These are phyloP conservation scores for Clitoria ternatea DNA, from an alignment of 306 rosid species.

Conservation along the genomic window DNA sequence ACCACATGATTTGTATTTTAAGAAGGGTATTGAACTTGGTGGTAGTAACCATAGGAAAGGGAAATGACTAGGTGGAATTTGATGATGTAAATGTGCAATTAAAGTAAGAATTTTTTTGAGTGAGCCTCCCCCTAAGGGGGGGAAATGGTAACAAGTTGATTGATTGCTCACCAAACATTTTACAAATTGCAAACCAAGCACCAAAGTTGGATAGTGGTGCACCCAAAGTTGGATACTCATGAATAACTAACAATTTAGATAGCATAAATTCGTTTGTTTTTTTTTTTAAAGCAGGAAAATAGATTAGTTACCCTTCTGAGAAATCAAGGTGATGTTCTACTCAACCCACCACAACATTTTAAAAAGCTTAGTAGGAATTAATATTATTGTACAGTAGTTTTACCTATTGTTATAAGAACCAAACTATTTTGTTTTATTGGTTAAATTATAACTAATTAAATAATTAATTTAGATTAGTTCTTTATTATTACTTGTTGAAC, in stretches of 20 bases:
- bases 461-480: too few species aligned
- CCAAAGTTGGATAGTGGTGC: background rate
- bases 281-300: background rate
- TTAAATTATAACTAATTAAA: too few species aligned
- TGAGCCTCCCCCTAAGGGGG: background rate
- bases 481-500: too few species aligned
- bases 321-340: constrained; percentile 17
- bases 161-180: background rate
- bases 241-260: background rate
- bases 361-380: constrained; percentile 20
- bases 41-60: background rate
- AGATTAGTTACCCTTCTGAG: background rate
- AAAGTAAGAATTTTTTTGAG: background rate
- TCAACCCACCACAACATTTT: constrained; percentile 12
- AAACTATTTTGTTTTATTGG: too few species aligned
- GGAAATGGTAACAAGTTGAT: background rate
- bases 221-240: too few species aligned
- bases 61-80: background rate
- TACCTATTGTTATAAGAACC: too few species aligned
- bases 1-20: background rate
- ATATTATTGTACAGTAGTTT: too few species aligned
- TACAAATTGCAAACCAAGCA: background rate
- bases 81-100: background rate
- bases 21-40: background rate
- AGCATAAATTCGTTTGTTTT: constrained; percentile 7